These are phyloP conservation scores for Teratosphaeria epicoccoides DNA, from an alignment of 2,329 filamentous ascomycete species.

Conservation along the genomic window DNA sequence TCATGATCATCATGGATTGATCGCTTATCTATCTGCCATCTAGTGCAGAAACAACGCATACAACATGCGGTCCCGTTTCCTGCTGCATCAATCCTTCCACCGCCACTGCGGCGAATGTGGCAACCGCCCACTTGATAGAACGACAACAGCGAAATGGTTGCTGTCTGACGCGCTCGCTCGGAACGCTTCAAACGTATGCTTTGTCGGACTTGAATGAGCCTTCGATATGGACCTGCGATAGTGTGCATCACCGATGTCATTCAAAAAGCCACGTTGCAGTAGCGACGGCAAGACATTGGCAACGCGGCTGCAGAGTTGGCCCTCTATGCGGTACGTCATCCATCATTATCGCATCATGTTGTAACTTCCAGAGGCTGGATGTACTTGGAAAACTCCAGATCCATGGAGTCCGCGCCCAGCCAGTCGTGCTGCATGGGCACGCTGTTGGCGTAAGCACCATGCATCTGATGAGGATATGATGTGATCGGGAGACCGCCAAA, in stretches of 20 bases:
- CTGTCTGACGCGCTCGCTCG: not conserved
- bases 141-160: too few relatives aligned
- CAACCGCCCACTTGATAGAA: too few relatives aligned
- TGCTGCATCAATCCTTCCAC: not conserved
- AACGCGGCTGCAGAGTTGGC: not conserved
- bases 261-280: not conserved
- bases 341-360: not conserved
- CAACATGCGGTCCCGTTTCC: not conserved
- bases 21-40: not conserved
- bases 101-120: not conserved
- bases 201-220: not conserved
- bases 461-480: constrained; percentile 8
- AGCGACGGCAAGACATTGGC: too few relatives aligned
- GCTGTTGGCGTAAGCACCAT: constrained; percentile 5
- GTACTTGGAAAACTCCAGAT: not conserved
- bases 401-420: not conserved
- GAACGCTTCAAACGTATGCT: not conserved
- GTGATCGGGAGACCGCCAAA: constrained; percentile 3
- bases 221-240: too few relatives aligned
- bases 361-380: not conserved
- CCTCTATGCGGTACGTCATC: not conserved
- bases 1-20: too few relatives aligned
- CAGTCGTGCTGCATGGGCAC: constrained; percentile 2
- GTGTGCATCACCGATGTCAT: not conserved
- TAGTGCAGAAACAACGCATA: not conserved